Evolutionary conservation across 768 basidiomycete genomes (phyloP), one percentile per base, ranked within the genome.

Genomic region (Kwoniella sp.): DNA sequence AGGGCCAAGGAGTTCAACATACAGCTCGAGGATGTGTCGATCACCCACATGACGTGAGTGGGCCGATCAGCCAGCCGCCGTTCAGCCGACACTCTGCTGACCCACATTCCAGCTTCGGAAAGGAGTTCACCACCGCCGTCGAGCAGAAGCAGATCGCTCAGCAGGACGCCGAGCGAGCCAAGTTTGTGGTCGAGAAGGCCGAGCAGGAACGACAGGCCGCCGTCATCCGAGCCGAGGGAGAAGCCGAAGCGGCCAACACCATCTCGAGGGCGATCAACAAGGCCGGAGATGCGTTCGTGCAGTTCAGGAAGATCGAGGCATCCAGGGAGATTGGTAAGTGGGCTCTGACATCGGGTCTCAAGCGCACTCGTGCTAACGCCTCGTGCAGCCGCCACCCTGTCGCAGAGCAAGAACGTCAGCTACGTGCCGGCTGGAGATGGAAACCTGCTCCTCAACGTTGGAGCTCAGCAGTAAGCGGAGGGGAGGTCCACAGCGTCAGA

Each of bases 121-220:
- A 74, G 54, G 74, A 76, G 49, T 76, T 76, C 62, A 76, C 74
- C 19, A 72, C 70, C 20, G 95, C 95, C n/a, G 95, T 99, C 8
- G 95, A 99, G 77, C 93, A 93, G 33, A 99, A 99, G 76, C 95
- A 98, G 76, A 96, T 99, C 73, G 95, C 95, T 9, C 95, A 99
- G 74, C 95, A 99, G 81, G 93, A 98, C 77, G 95, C 95, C 58
- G 95, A 99, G 77, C 84, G 95, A 28, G 95, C 95, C 51, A 98
- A 96, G 76, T 99, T 96, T 75, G 88, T 98, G 60, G 95, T 99
- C 58, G 95, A 99, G 78, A 96, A 95, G 81, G 92, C 95, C 25
- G 95, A 98, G 73, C 95, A 99, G 85, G 95, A 99, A 74, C 84
- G 92, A 56, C 92, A 98, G 79, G 95, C 95, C 0, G 87, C 91